A percentile compares a stretch with the other conserved stretches of the same genome.
These are phyloP conservation scores for Aurifilum marmelostoma DNA, from an alignment of 2,329 filamentous ascomycete genomes.

Conservation along the genomic window DNA sequence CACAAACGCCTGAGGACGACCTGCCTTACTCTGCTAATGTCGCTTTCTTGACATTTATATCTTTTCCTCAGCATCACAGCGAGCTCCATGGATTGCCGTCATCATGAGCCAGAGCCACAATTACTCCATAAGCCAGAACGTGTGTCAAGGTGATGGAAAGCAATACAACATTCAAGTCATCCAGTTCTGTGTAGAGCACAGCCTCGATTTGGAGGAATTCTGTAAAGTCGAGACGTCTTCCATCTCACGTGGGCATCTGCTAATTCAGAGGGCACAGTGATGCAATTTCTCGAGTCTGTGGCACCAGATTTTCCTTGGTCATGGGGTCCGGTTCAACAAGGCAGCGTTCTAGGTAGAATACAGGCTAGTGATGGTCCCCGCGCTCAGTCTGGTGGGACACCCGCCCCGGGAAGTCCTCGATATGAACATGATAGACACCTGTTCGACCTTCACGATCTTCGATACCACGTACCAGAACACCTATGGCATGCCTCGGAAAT, in stretches of 20 bases:
- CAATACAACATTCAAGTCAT: neutral
- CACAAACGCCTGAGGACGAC: neutral
- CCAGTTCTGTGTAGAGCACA: fast-evolving
- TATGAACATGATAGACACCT: neutral
- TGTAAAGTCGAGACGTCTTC: neutral
- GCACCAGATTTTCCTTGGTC: fast-evolving
- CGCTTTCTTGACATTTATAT: neutral
- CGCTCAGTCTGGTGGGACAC: neutral
- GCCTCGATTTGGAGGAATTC: neutral
- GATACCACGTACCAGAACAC: too few relatives aligned
- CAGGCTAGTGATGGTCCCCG: neutral
- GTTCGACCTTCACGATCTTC: neutral
- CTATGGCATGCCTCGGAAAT: too few relatives aligned
- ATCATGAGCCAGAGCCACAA: neutral
- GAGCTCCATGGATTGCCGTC: neutral
- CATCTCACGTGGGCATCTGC: neutral
- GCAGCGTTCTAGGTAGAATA: fast-evolving
- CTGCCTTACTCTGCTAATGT: neutral
- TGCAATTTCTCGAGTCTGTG: neutral
- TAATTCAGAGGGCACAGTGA: neutral
- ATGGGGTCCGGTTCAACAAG: neutral
- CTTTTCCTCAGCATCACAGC: neutral
- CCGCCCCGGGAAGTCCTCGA: neutral
- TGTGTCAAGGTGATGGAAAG: neutral
- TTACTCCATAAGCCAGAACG: fast-evolving